Evolutionary conservation across 2,329 filamentous ascomycete species (phyloP).

Genomic region (Trichoderma atroviride): DNA sequence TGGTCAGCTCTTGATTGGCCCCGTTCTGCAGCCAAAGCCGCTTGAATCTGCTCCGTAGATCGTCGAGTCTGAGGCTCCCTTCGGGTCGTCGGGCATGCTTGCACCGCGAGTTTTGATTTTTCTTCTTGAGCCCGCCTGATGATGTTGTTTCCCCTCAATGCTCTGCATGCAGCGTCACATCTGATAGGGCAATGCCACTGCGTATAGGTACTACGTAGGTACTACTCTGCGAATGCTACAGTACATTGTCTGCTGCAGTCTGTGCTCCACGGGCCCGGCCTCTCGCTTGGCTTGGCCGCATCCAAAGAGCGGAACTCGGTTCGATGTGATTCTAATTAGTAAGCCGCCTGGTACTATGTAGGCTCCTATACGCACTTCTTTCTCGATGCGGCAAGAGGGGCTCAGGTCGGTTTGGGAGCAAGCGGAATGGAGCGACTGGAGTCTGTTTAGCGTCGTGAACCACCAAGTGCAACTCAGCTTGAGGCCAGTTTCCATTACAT

Average conservation of each 20-base stretch:
- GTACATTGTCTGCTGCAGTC: neutral
- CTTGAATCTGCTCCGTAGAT: neutral
- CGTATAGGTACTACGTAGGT: neutral
- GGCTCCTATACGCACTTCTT: neutral
- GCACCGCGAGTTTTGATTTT: neutral
- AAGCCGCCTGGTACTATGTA: neutral
- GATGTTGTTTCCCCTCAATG: neutral
- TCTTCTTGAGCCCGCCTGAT: neutral
- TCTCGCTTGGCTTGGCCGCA: constrained; percentile 3
- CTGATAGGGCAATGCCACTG: neutral
- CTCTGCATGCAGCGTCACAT: neutral
- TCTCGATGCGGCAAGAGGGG: neutral
- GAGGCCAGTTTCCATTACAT: neutral
- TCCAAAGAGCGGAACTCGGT: neutral
- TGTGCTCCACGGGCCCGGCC: constrained; percentile 1
- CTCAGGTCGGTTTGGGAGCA: neutral
- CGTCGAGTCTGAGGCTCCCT: neutral
- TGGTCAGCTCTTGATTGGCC: neutral
- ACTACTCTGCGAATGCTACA: neutral
- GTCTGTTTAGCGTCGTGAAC: neutral
- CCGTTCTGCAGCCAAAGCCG: neutral
- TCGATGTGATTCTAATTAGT: constrained; percentile 26
- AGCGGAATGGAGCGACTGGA: neutral
- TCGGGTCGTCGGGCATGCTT: constrained; percentile 15
- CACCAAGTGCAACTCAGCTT: neutral